Conservation (phyloP, 352 stramenopile genomes). For the Achlya hypogyna region DNA sequence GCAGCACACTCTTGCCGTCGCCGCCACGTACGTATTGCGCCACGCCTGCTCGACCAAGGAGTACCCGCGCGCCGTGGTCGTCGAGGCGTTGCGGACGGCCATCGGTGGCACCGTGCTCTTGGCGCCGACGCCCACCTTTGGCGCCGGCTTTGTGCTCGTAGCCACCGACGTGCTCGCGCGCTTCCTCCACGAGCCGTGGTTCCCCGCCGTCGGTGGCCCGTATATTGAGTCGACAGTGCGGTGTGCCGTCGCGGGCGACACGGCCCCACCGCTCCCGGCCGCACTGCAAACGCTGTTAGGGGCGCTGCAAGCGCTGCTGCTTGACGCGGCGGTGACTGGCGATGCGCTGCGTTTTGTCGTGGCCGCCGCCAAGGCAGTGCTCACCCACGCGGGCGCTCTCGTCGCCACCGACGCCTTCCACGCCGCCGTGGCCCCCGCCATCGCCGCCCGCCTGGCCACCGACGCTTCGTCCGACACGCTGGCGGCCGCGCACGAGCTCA, state of each 20-base stretch:
- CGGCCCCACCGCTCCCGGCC: background rate
- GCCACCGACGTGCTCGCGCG: conserved; percentile 2
- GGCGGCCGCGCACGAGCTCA: background rate
- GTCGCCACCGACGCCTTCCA: background rate
- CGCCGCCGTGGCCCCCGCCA: background rate
- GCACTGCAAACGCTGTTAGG: background rate
- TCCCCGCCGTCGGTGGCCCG: background rate
- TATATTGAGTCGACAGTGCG: conserved; percentile 11
- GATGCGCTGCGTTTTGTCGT: background rate
- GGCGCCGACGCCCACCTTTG: background rate
- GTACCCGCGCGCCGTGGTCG: background rate
- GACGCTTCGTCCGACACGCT: background rate
- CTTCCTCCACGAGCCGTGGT: background rate
- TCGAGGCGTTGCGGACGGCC: conserved; percentile 9
- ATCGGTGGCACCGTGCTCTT: background rate
- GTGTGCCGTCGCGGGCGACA: background rate
- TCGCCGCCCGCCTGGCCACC: background rate
- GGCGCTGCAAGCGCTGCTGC: background rate
- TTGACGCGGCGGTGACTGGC: background rate
- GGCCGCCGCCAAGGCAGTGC: background rate
- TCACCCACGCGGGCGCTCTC: background rate
- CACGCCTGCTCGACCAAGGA: background rate
- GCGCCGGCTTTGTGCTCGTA: conserved; percentile 6
- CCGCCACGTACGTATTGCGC: conserved; percentile 3
- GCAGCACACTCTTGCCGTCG: background rate